Evolutionary conservation across 768 basidiomycete genomes (phyloP).

Genomic region (Clavaria fumosa): DNA sequence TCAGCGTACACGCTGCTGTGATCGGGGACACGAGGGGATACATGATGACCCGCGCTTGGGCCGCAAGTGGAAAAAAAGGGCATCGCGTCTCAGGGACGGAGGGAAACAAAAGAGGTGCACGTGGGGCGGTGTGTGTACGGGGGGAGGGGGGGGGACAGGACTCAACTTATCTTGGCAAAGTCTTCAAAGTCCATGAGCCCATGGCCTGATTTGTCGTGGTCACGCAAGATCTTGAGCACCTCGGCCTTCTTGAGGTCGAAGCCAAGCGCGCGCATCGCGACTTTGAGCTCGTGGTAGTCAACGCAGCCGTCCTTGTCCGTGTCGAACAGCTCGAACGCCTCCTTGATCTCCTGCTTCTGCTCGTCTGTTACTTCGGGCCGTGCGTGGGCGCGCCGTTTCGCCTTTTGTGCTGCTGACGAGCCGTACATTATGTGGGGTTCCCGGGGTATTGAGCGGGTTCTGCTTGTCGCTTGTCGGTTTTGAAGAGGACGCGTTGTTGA

Average conservation of each 20-base stretch:
- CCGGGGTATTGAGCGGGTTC: too few species aligned
- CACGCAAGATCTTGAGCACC: constrained; percentile 84
- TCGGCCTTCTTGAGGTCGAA: constrained; percentile 99
- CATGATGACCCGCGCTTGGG: too few species aligned
- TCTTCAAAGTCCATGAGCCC: constrained; percentile 86
- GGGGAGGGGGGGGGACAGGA: constrained; percentile 8
- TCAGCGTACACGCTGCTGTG: constrained; percentile 10
- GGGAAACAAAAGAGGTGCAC: neutral
- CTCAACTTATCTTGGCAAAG: constrained; percentile 85
- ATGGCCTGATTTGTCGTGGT: constrained; percentile 73
- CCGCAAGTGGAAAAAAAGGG: too few species aligned
- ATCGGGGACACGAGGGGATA: constrained; percentile 7
- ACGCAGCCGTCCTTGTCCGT: constrained; percentile 94
- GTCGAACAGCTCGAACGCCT: constrained; percentile 98
- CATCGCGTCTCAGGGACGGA: neutral
- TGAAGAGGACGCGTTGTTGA: too few species aligned
- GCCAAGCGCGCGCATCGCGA: constrained; percentile 94
- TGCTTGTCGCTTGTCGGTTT: too few species aligned
- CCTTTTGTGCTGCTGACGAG: constrained; percentile 56
- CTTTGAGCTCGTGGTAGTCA: constrained; percentile 98
- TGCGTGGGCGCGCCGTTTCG: constrained; percentile 51
- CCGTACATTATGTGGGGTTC: too few species aligned
- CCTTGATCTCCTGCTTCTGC: constrained; percentile 92
- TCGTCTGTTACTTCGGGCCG: constrained; percentile 80
- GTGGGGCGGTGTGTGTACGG: neutral